Conservation (phyloP, 805 yeast species). For the Myxozyma nipponensis region DNA sequence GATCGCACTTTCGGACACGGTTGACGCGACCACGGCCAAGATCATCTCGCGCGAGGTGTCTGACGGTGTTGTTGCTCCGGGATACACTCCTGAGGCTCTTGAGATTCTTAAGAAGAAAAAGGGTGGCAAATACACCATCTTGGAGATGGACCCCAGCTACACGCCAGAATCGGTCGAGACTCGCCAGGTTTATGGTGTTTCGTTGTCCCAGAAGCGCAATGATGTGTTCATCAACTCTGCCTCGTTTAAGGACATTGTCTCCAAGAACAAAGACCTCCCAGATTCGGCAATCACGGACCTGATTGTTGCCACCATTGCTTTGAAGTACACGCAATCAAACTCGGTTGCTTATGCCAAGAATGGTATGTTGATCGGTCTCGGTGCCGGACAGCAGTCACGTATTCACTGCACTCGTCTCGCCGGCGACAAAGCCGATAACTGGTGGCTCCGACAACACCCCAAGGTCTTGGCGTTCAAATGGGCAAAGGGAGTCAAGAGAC, state of each 20-base stretch:
- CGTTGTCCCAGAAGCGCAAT: constrained; percentile 93
- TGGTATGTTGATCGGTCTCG: constrained; percentile 98
- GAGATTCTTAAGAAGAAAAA: constrained; percentile 86
- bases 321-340: constrained; percentile 97
- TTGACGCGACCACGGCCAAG: constrained; percentile 92
- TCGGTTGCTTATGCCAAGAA: constrained; percentile 97
- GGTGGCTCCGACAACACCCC: constrained; percentile 99
- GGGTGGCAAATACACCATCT: constrained; percentile 93
- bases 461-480: constrained; percentile 86
- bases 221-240: constrained; percentile 92
- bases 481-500: constrained; percentile 98
- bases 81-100: constrained; percentile 87
- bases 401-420: constrained; percentile 99
- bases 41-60: constrained; percentile 96
- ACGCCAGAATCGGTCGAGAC: constrained; percentile 77
- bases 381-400: constrained; percentile 99
- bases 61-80: constrained; percentile 99
- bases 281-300: constrained; percentile 91
- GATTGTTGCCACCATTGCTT: constrained; percentile 94
- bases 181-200: constrained; percentile 94
- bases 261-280: constrained; percentile 78
- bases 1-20: constrained; percentile 94
- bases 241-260: constrained; percentile 87
- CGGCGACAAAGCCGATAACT: constrained; percentile 98
- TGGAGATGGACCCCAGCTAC: constrained; percentile 94